phyloP scores from a whole-genome alignment of 306 rosid genomes.

The Trichosanthes truncata region DNA sequence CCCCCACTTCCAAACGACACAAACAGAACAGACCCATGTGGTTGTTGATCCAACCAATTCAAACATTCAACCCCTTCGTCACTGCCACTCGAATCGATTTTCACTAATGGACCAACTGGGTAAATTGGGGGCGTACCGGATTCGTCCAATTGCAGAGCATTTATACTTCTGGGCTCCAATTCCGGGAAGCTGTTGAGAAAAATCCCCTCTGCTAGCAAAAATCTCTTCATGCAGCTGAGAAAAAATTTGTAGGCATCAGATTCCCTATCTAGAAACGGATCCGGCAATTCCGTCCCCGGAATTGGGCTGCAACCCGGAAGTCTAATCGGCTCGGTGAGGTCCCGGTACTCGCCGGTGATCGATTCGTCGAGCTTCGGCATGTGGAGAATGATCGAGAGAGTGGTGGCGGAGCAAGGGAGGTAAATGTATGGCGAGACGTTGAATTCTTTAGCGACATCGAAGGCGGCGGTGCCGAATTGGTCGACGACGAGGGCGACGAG shows the following conservation, averaged over 20 bases:
- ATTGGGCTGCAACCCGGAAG: slow-evolving; percentile 53
- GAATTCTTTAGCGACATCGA: slow-evolving; percentile 36
- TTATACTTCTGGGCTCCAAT: slow-evolving; percentile 34
- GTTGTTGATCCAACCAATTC: slow-evolving; percentile 36
- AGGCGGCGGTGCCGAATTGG: slow-evolving; percentile 49
- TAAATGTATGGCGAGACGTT: slow-evolving; percentile 26
- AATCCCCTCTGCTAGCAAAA: slow-evolving; percentile 31
- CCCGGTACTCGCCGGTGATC: slow-evolving; percentile 30
- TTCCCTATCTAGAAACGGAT: slow-evolving; percentile 40
- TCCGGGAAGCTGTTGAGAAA: slow-evolving; percentile 49
- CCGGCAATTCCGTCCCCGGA: slow-evolving; percentile 33
- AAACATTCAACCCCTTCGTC: slow-evolving; percentile 18
- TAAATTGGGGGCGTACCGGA: slow-evolving; percentile 34
- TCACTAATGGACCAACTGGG: slow-evolving; percentile 49
- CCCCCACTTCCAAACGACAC: slow-evolving; percentile 43
- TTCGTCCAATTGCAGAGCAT: slow-evolving; percentile 15
- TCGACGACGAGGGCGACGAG: slow-evolving; percentile 35
- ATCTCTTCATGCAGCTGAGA: slow-evolving; percentile 30
- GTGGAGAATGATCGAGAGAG: slow-evolving; percentile 26
- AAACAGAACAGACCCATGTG: slow-evolving; percentile 27
- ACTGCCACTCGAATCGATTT: background rate
- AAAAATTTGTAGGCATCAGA: slow-evolving; percentile 36
- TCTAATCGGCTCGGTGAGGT: slow-evolving; percentile 29
- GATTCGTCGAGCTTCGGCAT: slow-evolving; percentile 30
- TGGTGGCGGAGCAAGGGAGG: slow-evolving; percentile 35